Base-by-base conservation (phyloP, 192 early-diverging fungal genomes). In the Chytriomyces hyalinus region DNA sequence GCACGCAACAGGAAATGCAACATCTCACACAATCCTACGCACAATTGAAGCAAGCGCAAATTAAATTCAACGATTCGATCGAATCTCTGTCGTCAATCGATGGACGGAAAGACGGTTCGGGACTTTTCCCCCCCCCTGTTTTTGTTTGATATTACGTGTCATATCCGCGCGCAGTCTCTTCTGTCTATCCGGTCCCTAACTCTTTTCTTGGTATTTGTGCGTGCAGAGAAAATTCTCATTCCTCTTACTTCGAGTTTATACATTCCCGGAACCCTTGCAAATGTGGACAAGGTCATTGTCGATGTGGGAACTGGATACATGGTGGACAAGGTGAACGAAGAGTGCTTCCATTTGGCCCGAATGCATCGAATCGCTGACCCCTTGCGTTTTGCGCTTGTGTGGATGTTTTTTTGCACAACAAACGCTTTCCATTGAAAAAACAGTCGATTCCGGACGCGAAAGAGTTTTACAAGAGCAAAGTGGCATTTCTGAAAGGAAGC, bases 301-400 rank as follows among this genome's bases (percentile, higher is more conserved):
- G 97, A 98, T 82, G 91, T 97, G 59, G 97, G 97, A 61, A 97
- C 97, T 17, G 97, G 97, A 45, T 98, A 98, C 81, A 96, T 92
- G 77, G 90, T 96, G 26, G 94, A 96, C 81, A 97, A 98, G 89
- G 94, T 93, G 81, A 20, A 49, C 13, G 6, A 69, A n/a, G 73
- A 22, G 22, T 20, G 6, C 72, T 8, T 82, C 46, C 69, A n/a
- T 61, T 47, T 15, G 70, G 15, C 15, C 63, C 49, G 11, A 65
- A 11, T 44, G 9, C 6, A 28, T 17, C 3, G 22, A 74, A 17
- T 4, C 20, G 57, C n/a, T 46, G 13, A 10, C 44, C n/a, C 24
- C 53, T 49, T 43, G 9, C 44, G 45, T 22, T 44, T 17, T 66
- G 11, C 5, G 44, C 57, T 9, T 46, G 20, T 64, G 26, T 13